Evolutionary conservation across 495 filamentous ascomycete genomes (phyloP), one percentile per base, ranked within the genome.

Genomic region (Aspergillus homomorphus): DNA sequence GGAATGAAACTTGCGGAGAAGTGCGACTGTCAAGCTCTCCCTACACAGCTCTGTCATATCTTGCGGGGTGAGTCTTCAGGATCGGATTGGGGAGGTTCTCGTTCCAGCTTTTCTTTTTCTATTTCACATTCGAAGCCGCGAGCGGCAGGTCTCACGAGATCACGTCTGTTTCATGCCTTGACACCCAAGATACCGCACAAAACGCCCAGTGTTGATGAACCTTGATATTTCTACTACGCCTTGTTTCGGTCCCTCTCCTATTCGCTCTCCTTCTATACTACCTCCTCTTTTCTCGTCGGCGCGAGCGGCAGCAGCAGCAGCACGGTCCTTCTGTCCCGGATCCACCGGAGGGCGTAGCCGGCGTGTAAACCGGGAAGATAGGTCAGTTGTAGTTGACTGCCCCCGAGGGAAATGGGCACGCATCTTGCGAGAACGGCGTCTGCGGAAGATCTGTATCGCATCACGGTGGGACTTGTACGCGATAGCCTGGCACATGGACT

Each of bases 131-230:
- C 38, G 20, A 53, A 64, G 61, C 65, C 61, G 65, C 65, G 44
- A 63, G 64, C 60, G 57, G 65, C 62, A 60, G 60, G 54, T 56
- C 56, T 63, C 56, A 68, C 58, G 60, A 63, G 66, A 65, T 54
- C 63, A 65, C 60, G 66, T 63, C 60, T 65, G 56, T 58, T 62
- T 65, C 51, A 67, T 67, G 65, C 62, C 59, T 64, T 63, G 58
- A 56, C 59, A 64, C 33, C 4, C 59, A 67, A 67, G 65, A 67
- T 67, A 64, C 65, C 62, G 65, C 60, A 59, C 50, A 53, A 54
- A 58, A 62, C 62, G 58, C 61, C 54, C 59, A 61, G 56, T 60
- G 61, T 63, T 66, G 61, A 63, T 63, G 65, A 62, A 65, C 55
- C 42, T 55, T 58, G 44, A 60, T 58, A 55, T 60, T 54, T 61